These are phyloP conservation scores for Chlorella sp. DNA, from an alignment of 139 green algal genomes.

Conservation along the genomic window DNA sequence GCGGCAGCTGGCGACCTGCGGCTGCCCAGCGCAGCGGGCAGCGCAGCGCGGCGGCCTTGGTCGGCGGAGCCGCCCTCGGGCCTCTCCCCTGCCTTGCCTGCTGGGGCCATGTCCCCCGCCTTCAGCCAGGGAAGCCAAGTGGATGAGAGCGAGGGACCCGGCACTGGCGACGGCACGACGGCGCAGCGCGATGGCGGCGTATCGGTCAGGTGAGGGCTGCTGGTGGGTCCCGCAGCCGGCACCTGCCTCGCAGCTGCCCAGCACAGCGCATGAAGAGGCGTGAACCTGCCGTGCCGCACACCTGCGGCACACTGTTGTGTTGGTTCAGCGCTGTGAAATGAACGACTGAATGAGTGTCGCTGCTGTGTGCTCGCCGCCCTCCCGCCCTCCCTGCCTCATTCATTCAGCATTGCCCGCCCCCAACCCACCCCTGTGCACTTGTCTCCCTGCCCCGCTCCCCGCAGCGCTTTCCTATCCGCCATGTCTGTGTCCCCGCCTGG, in stretches of 20 bases:
- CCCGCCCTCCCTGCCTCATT: too few species aligned
- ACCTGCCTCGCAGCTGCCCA: neutral
- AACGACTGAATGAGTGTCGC: too few species aligned
- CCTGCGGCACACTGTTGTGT: too few species aligned
- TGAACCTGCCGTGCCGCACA: too few species aligned
- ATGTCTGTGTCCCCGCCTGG: neutral
- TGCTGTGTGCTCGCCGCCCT: too few species aligned
- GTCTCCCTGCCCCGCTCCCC: neutral
- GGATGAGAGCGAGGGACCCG: neutral
- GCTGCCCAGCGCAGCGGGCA: neutral
- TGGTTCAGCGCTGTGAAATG: too few species aligned
- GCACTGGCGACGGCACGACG: neutral
- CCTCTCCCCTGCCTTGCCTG: neutral
- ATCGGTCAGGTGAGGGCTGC: neutral
- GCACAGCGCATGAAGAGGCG: too few species aligned
- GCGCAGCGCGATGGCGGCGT: neutral
- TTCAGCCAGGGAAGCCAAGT: neutral
- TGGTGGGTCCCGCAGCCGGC: neutral
- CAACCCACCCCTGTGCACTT: too few species aligned
- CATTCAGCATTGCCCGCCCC: too few species aligned
- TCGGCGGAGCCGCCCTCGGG: neutral
- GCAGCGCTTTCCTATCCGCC: neutral
- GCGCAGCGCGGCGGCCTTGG: neutral
- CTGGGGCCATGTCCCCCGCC: neutral
- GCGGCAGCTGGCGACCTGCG: neutral